Base-by-base conservation (phyloP, 805 yeast species). In the Clavispora phyllophila region DNA sequence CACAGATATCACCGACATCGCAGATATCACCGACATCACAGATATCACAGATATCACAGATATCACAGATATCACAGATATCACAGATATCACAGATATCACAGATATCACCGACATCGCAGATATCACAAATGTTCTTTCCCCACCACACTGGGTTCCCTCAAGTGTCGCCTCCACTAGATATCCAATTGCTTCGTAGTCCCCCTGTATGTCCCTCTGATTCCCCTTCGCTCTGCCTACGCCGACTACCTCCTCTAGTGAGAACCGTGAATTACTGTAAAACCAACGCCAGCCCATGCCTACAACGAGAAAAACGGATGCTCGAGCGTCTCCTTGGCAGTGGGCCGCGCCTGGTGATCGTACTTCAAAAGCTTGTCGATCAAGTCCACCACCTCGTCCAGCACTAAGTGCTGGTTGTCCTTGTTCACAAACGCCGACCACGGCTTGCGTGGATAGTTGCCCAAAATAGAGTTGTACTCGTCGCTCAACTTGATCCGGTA, bases 301-400 rank as follows among this genome's bases (percentile, higher is more conserved):
- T 40, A 44, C 24, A 44, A 44, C 35, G 45, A 41, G 56, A 69
- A 69, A 47, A 66, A 70, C 3, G 68, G 63, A 65, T 88, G 96
- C 12, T 65, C 78, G 84, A 88, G 81, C 22, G 96, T 93, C 61
- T 90, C 96, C 61, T 75, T 78, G 1, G 96, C 96, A 6, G 96
- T 87, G 36, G 87, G 73, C 60, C 96, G 76, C 60, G 84, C 84
- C 59, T 86, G 88, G 62, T 90, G 96, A 60, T 90, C 96, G 58
- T 87, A 89, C 46, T 86, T 76, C 53, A 89, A 70, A 48, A 90
- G 68, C 54, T 81, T 77, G 61, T 87, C 96, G 49, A 89, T 78
- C 55, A 89, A 79, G 61, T 89, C 95, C 40, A 91, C 66, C 36
- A 86, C 83, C 44, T 86, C 93, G 20, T 61, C 61, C 50, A 78